Percentiles rank a stretch among this genome's conserved stretches.
Conservation (phyloP, 371 early-diverging fungal genomes). For the Rhizomucor pusillus region DNA sequence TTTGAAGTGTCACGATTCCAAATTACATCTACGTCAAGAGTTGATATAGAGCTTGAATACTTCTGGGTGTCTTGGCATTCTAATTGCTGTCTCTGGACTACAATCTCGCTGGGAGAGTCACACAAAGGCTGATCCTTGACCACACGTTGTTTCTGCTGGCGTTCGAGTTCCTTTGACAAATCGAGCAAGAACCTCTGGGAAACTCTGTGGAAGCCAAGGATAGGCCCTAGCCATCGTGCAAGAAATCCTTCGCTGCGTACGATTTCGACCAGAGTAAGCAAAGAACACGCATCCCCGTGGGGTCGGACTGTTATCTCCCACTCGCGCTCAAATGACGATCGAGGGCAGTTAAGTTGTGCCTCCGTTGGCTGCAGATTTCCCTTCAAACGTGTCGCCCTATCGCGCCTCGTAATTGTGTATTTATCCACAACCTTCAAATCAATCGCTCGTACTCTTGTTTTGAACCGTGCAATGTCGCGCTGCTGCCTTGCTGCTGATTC, state of each 20-base stretch:
- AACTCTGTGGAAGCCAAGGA: conserved; percentile 17
- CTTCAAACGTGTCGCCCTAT: conserved; percentile 10
- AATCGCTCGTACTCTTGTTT: conserved; percentile 14
- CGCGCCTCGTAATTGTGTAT: conserved; percentile 5
- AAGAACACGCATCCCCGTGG: too few species aligned
- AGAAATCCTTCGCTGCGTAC: conserved; percentile 15
- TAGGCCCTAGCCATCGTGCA: conserved; percentile 22
- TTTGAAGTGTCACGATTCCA: too few species aligned
- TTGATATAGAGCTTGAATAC: too few species aligned
- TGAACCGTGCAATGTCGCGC: background rate
- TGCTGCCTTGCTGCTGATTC: background rate
- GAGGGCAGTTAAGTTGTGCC: conserved; percentile 1
- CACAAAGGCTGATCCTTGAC: conserved; percentile 7
- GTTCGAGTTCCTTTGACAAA: conserved; percentile 15
- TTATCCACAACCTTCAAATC: conserved; percentile 11
- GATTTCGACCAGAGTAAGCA: conserved; percentile 15
- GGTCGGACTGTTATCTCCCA: conserved; percentile 17
- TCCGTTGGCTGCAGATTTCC: background rate
- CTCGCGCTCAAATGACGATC: conserved; percentile 14
- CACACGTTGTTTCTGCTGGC: conserved; percentile 15
- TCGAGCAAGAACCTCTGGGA: conserved; percentile 19
- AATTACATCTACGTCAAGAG: too few species aligned
- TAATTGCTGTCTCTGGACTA: too few species aligned
- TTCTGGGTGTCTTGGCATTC: too few species aligned
- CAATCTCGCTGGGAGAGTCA: conserved; percentile 4